Evolutionary conservation across 306 rosid species (phyloP), one percentile per base, ranked within the genome.

Genomic region (Cucumis cinereus): DNA sequence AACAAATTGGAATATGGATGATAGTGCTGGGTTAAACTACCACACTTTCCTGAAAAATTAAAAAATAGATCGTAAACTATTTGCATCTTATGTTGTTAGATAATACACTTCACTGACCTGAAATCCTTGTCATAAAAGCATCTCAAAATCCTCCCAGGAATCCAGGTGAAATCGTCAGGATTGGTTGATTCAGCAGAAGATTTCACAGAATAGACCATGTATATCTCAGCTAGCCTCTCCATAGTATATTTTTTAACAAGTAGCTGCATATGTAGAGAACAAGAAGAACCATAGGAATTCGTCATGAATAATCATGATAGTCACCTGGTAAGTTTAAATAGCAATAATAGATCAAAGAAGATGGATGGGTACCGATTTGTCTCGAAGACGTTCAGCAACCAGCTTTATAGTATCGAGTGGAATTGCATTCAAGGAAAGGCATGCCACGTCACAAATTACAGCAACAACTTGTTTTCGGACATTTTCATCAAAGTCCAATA

Each of bases 341-440:
- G 43, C 66, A 33, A 75, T 24, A 79, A 49, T 30, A 71, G 79
- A 19, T 19, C 6, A 69, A 26, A 19, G 59, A 62, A 75, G 38
- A 84, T 66, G 75, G 77, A 80, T 81, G 79, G 74, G 62, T 92
- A 95, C 99, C 83, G 99, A 95, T 90, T 90, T 95, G 83, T 95
- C 99, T 73, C 98, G 97, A 78, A 95, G 93, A 59, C 99, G 96
- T 72, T 92, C 99, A 0, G 99, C 97, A 79, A 95, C 92, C 81
- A 92, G 96, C 84, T 92, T 90, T 80, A 95, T 79, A 19, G 92
- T 88, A 83, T 90, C 99, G 77, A 86, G 85, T 5, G 92, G 91
- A 86, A 90, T 78, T 40, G 96, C 92, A 78, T 84, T 81, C 20
- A 80, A 78, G 63, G 87, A 84, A 77, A 84, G 91, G 74, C 97